Evolutionary conservation across 2,329 filamentous ascomycete species (phyloP), one percentile per base, ranked within the genome.

Genomic region (Fusarium goolgardi): DNA sequence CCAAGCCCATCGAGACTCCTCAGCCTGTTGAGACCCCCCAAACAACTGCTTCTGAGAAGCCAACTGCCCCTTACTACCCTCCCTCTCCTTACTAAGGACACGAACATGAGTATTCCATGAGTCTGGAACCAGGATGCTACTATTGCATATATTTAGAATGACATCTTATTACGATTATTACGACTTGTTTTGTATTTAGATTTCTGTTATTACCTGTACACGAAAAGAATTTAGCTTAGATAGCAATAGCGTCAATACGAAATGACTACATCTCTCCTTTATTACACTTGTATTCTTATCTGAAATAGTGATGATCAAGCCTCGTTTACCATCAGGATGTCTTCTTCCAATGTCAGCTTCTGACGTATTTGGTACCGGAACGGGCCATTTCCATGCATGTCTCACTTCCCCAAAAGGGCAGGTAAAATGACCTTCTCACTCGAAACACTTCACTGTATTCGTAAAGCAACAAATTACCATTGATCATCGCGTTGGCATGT

Each of bases 131-230:
- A 53, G 59, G 59, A 41, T 59, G 53, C 46, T 34, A 47, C 11
- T 5, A 51, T 18, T 29, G 25, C 54, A 53, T 46, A 62, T 32
- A 39, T 44, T 37, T 47, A 64, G 46, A 64, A 40, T 64, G 61
- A 64, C 31, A 20, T 59, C 23, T 52, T 53, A 64, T 41, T 8
- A 59, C 34, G 61, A 64, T 27, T 13, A 59, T 32, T 34, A 64
- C 13, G 61, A 64, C 31, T 9, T 40, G 59, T 39, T 64, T 64
- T 59, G 61, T 41, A 64, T 32, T 64, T 64, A 52, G 53, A 63
- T 53, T 20, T 51, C 45, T 49, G 45, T 40, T 51, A 27, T 51
- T 41, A 40, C 39, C 25, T 50, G 40, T 27, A 39, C 41, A 53
- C 16, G 31, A 64, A 46, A 41, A 52, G 53, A 34, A 47, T 18